Percentiles rank a stretch among this genome's conserved stretches.
Evolutionary conservation across 2,329 filamentous ascomycete species (phyloP).

Genomic region (Beauveria australis): DNA sequence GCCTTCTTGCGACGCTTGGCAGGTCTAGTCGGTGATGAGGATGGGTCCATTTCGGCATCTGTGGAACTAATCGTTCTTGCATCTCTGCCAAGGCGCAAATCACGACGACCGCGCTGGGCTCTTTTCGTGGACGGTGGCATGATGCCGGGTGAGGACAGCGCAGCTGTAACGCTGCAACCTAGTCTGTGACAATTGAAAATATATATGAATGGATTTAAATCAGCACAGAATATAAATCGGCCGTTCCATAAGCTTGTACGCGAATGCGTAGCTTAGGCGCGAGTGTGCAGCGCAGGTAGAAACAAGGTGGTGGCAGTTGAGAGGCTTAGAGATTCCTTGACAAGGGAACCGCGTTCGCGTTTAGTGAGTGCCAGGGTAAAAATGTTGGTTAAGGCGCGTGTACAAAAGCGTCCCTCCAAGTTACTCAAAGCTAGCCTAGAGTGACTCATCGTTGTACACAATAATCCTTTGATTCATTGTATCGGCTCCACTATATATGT

Average conservation of each 20-base stretch:
- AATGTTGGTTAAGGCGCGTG: background rate
- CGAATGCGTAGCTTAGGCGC: background rate
- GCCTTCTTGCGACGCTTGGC: constrained; percentile 55
- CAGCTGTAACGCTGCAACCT: background rate
- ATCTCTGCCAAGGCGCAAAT: constrained; percentile 29
- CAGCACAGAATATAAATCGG: background rate
- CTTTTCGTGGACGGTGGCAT: constrained; percentile 33
- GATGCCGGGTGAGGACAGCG: constrained; percentile 4
- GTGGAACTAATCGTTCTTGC: constrained; percentile 17
- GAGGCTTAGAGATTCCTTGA: constrained; percentile 2
- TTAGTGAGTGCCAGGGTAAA: constrained; percentile 4
- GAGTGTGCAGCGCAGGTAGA: background rate
- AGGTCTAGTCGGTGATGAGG: constrained; percentile 55
- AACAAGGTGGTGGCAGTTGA: background rate
- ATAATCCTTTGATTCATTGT: no score
- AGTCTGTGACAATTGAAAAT: background rate
- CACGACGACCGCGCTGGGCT: constrained; percentile 29
- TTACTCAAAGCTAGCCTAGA: background rate
- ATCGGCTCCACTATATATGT: background rate
- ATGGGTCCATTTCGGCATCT: constrained; percentile 36
- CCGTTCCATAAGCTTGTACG: background rate
- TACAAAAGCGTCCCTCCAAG: background rate
- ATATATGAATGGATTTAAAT: background rate
- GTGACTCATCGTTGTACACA: background rate
- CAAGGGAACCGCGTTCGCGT: constrained; percentile 12